A percentile compares a stretch with the other conserved stretches of the same genome.
Evolutionary conservation across 768 basidiomycete species (phyloP).

Genomic region (Paxillus rubicundulus): DNA sequence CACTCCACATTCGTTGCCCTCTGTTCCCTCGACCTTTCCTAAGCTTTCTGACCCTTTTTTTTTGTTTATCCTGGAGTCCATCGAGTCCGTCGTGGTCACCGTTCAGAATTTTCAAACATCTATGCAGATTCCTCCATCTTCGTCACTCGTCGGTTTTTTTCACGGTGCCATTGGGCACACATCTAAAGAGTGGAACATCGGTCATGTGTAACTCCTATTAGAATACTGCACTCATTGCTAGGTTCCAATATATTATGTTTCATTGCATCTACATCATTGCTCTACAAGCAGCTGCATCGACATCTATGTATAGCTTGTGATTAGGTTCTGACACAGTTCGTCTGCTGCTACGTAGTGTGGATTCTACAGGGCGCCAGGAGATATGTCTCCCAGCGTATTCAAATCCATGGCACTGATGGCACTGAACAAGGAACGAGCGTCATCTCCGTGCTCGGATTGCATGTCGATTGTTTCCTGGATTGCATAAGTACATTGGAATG

Average conservation of each 20-base stretch:
- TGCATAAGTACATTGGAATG: neutral
- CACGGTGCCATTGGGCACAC: conserved; percentile 16
- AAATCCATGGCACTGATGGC: conserved; percentile 55
- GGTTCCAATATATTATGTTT: conserved; percentile 27
- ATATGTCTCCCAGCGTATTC: conserved; percentile 63
- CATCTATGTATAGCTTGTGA: neutral
- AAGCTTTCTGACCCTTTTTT: conserved; percentile 19
- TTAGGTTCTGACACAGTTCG: neutral
- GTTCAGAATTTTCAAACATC: neutral
- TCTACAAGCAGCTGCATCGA: neutral
- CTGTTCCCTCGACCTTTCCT: conserved; percentile 3
- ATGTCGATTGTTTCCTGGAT: conserved; percentile 70
- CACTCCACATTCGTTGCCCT: conserved; percentile 23
- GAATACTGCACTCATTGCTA: conserved; percentile 39
- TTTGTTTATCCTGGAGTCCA: conserved; percentile 3
- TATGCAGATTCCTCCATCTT: conserved; percentile 7
- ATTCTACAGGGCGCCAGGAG: conserved; percentile 63
- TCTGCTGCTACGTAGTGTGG: neutral
- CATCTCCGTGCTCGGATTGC: conserved; percentile 72
- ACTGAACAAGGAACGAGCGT: conserved; percentile 60
- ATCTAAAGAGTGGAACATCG: conserved; percentile 35
- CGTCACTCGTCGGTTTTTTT: conserved; percentile 14
- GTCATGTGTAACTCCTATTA: conserved; percentile 34
- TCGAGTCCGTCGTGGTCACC: conserved; percentile 1
- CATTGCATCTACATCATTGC: conserved; percentile 9